Percentiles rank a stretch among this genome's conserved stretches.
These are phyloP conservation scores for Fagus sylvatica DNA, from an alignment of 306 rosid species.

Conservation along the genomic window DNA sequence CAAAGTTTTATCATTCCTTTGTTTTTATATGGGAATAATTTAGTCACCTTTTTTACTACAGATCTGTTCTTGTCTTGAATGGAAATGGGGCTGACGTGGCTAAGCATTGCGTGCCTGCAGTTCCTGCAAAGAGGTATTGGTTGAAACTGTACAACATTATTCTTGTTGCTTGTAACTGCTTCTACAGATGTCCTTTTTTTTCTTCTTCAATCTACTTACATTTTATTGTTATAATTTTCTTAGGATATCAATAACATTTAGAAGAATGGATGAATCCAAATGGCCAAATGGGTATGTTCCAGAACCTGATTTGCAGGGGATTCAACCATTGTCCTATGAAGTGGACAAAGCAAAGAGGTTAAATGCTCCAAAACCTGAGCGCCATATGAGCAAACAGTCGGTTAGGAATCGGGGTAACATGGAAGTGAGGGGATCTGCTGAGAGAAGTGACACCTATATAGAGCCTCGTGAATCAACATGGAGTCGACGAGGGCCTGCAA, in stretches of 20 bases:
- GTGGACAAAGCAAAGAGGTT: slow-evolving; percentile 36
- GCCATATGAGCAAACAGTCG: slow-evolving; percentile 31
- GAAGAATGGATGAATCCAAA: slow-evolving; percentile 78
- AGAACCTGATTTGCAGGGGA: slow-evolving; percentile 80
- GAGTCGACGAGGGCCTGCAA: slow-evolving; percentile 41
- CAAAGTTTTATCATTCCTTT: slow-evolving; percentile 4
- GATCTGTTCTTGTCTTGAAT: slow-evolving; percentile 91
- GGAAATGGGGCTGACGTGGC: slow-evolving; percentile 96
- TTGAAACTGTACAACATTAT: slow-evolving; percentile 8
- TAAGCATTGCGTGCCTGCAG: slow-evolving; percentile 95
- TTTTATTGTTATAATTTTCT: slow-evolving; percentile 9
- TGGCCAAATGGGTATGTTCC: slow-evolving; percentile 51
- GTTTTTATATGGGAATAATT: slow-evolving; percentile 20
- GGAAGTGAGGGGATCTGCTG: slow-evolving; percentile 43
- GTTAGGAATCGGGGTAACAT: slow-evolving; percentile 52
- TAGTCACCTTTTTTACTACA: slow-evolving; percentile 33
- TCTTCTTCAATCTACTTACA: slow-evolving; percentile 7
- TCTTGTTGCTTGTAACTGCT: slow-evolving; percentile 4
- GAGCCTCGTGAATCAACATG: slow-evolving; percentile 45
- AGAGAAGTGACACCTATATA: slow-evolving; percentile 40
- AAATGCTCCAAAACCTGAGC: slow-evolving; percentile 40
- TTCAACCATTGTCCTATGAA: slow-evolving; percentile 72
- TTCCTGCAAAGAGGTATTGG: slow-evolving; percentile 67
- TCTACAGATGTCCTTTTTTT: neutral
- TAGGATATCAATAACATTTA: slow-evolving; percentile 95